Percentiles rank a stretch among this genome's conserved stretches.
Conservation (phyloP, 139 green algal genomes). For the Spirogloea muscicola region DNA sequence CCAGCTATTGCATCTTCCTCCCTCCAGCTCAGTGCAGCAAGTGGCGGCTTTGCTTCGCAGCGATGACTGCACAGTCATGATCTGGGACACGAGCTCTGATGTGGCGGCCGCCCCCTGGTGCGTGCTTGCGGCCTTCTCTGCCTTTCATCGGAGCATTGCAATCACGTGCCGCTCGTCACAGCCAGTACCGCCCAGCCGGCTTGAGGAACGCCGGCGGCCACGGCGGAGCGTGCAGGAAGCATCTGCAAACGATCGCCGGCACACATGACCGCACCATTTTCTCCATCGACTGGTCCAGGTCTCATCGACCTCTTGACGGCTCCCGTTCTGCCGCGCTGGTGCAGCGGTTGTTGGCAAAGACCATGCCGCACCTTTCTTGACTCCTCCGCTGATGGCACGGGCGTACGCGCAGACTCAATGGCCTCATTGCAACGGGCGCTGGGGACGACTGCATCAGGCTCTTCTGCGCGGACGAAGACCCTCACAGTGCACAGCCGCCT, state of each 20-base stretch:
- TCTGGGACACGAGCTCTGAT: conserved; percentile 56
- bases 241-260: conserved; percentile 58
- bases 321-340: conserved; percentile 52
- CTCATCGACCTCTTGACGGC: neutral
- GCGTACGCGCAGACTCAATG: conserved; percentile 20
- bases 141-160: no score
- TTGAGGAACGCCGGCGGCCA: no score
- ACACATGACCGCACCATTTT: conserved; percentile 74
- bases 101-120: no score
- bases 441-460: conserved; percentile 19
- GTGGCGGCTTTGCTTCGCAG: no score
- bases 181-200: no score
- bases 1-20: no score
- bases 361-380: conserved; percentile 6
- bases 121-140: no score
- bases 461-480: conserved; percentile 13
- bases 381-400: neutral
- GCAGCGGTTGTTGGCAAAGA: no score
- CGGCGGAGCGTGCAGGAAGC: conserved; percentile 27
- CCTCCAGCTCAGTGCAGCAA: no score
- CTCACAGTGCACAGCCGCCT: no score
- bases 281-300: conserved; percentile 65
- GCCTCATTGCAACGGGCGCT: conserved; percentile 32
- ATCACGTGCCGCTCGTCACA: no score
- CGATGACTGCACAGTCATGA: conserved; percentile 73